phyloP scores from a whole-genome alignment of 805 yeast species.

The Cyberlindnera misumaiensis region DNA sequence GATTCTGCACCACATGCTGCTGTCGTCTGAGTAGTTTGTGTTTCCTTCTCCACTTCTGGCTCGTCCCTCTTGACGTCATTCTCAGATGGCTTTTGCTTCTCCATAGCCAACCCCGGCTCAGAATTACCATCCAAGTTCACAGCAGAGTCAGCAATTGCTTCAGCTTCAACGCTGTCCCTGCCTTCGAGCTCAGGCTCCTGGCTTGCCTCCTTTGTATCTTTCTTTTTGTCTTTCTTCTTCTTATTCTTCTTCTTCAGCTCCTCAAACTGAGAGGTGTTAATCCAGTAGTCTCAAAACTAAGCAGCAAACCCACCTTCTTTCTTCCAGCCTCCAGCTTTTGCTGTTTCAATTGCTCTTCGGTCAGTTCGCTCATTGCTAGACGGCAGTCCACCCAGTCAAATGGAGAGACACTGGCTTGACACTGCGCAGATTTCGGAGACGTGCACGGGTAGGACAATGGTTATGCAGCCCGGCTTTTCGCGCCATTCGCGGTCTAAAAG shows the following conservation, averaged over 20 bases:
- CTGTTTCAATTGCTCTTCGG: slow-evolving; percentile 36
- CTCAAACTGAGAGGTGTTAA: slow-evolving; percentile 35
- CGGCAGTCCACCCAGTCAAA: too few relatives aligned
- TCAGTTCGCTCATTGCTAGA: slow-evolving; percentile 16
- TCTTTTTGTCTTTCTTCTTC: slow-evolving; percentile 29
- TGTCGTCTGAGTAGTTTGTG: background rate
- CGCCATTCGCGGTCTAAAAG: too few relatives aligned
- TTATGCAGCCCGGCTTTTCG: too few relatives aligned
- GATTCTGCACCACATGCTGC: background rate
- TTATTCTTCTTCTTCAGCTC: slow-evolving; percentile 59
- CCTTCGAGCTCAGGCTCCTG: slow-evolving; percentile 10
- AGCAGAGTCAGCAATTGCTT: slow-evolving; percentile 6
- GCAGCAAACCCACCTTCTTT: slow-evolving; percentile 39
- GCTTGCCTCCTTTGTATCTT: slow-evolving; percentile 3
- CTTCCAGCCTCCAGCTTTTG: slow-evolving; percentile 70
- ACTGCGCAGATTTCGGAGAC: too few relatives aligned
- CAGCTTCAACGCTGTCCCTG: slow-evolving; percentile 8
- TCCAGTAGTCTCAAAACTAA: background rate
- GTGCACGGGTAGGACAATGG: too few relatives aligned
- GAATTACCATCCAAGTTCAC: background rate
- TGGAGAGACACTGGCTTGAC: too few relatives aligned
- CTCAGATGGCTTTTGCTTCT: slow-evolving; percentile 4
- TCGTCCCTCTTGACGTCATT: slow-evolving; percentile 1
- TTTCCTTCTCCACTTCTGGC: slow-evolving; percentile 4
- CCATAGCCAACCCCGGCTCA: slow-evolving; percentile 2